Conservation (phyloP, 1,139 yeast genomes). For the Pneumocystis wakefieldiae region DNA sequence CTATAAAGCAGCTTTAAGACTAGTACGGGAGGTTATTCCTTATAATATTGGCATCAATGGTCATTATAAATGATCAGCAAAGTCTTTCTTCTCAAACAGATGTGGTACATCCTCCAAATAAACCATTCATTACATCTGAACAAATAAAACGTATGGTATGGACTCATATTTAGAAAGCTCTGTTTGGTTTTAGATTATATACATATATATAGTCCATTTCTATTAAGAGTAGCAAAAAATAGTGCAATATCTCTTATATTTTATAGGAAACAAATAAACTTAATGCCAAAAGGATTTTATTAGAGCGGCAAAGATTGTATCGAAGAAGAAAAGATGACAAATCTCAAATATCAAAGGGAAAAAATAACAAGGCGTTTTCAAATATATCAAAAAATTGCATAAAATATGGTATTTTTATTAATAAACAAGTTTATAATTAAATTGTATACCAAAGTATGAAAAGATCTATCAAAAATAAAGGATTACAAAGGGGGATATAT, state of each 20-base stretch:
- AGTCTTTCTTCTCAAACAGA: not conserved
- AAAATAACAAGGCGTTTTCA: slow-evolving; percentile 13
- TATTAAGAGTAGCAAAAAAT: not conserved
- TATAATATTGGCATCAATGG: not conserved
- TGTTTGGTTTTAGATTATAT: not conserved
- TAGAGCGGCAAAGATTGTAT: slow-evolving; percentile 10
- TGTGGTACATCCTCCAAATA: not conserved
- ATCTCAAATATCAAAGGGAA: slow-evolving; percentile 9
- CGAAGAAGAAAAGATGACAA: slow-evolving; percentile 11
- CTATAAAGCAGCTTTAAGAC: not conserved
- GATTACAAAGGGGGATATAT: slow-evolving; percentile 83
- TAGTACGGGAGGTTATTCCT: not conserved
- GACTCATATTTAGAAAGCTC: not conserved
- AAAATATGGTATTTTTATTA: slow-evolving; percentile 42
- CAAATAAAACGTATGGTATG: slow-evolving; percentile 10
- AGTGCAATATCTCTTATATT: not conserved
- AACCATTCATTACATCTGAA: slow-evolving; percentile 7
- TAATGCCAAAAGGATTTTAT: slow-evolving; percentile 16
- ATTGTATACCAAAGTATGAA: not conserved
- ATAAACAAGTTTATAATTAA: not conserved
- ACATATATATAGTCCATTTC: not conserved
- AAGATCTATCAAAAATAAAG: slow-evolving; percentile 66
- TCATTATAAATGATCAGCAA: not conserved
- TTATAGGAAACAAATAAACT: slow-evolving; percentile 15
- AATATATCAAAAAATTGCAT: slow-evolving; percentile 44